Percentiles rank a stretch among this genome's conserved stretches.
Evolutionary conservation across 31 red algal species (phyloP).

Genomic region (Bonnemaisonia californica): DNA sequence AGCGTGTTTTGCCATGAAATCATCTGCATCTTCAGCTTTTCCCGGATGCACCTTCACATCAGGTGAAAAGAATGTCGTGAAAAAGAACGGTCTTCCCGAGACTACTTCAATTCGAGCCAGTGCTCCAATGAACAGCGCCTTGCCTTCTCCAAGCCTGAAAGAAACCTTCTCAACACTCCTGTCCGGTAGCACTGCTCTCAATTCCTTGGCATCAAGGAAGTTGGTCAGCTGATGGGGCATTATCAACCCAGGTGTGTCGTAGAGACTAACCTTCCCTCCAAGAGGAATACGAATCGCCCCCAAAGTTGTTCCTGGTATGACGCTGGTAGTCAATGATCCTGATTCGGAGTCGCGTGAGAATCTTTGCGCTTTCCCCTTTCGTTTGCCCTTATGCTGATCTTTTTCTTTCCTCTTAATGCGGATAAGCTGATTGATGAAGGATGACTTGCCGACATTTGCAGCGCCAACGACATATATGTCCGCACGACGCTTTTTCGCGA

Average conservation of each 20-base stretch:
- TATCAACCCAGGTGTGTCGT: conserved; percentile 96
- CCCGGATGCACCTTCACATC: conserved; percentile 89
- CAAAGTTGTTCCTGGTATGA: conserved; percentile 94
- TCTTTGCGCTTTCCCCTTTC: background rate
- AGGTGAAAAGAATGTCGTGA: conserved; percentile 79
- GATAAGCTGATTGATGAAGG: conserved; percentile 90
- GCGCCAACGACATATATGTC: conserved; percentile 95
- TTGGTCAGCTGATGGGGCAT: conserved; percentile 82
- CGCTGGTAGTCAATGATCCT: conserved; percentile 73
- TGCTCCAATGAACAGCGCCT: conserved; percentile 88
- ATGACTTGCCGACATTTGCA: conserved; percentile 98
- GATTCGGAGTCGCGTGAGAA: background rate
- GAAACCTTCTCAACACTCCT: conserved; percentile 63
- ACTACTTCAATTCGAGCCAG: conserved; percentile 85
- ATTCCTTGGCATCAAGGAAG: conserved; percentile 66
- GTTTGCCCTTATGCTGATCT: background rate
- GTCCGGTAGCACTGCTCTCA: conserved; percentile 75
- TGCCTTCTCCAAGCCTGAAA: conserved; percentile 74
- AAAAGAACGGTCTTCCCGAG: conserved; percentile 79
- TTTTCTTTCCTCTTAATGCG: background rate
- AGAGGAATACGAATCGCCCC: conserved; percentile 81
- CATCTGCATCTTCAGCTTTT: conserved; percentile 45
- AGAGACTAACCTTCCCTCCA: conserved; percentile 63
- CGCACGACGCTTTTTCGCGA: conserved; percentile 56
- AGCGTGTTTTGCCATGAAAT: conserved; percentile 66